Evolutionary conservation across 1,284 basidiomycete species (phyloP), one percentile per base, ranked within the genome.

Genomic region (Microbotryum violaceum): DNA sequence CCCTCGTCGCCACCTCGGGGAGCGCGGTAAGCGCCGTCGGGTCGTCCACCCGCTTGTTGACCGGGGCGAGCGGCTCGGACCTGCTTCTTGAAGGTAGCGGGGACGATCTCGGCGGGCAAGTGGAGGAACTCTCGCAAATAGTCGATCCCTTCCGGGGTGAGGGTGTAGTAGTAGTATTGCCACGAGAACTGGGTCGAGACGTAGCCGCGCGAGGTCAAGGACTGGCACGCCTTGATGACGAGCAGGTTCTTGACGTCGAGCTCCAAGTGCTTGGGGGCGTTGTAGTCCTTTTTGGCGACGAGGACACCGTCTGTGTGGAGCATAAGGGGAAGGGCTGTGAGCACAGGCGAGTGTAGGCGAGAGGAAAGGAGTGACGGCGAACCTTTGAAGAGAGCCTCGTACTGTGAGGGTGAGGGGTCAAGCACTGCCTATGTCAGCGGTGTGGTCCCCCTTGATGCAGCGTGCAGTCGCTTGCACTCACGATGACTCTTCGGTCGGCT

Each of bases 141-240:
- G 70, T 93, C 90, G 68, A 96, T 87, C 74, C 92, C 92, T 78
- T 96, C 91, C 64, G 89, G 86, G 73, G 91, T 96, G 75, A 96
- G 83, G 75, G 85, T 83, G 80, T 96, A 96, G 65, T 70, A 78
- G 74, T 76, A 77, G 74, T 74, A 78, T 70, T 76, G 76, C 78
- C 78, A 78, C 65, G 74, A 76, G 75, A 78, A 79, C 77, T 93
- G 93, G 71, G 94, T 97, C 85, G 97, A 96, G 79, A 98, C 91
- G 79, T 83, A 87, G 69, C 92, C 91, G 79, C 84, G 87, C 65
- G 92, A 97, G 76, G 90, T 97, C 73, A 99, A 83, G 79, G 89
- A 93, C 79, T 98, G 94, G 82, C 94, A 87, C 67, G 91, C 91
- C 85, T 98, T 99, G 85, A 99, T 96, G 74, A 98, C 96, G 78